Conservation (phyloP, 1,284 basidiomycete genomes). For the Kwoniella shivajii region DNA sequence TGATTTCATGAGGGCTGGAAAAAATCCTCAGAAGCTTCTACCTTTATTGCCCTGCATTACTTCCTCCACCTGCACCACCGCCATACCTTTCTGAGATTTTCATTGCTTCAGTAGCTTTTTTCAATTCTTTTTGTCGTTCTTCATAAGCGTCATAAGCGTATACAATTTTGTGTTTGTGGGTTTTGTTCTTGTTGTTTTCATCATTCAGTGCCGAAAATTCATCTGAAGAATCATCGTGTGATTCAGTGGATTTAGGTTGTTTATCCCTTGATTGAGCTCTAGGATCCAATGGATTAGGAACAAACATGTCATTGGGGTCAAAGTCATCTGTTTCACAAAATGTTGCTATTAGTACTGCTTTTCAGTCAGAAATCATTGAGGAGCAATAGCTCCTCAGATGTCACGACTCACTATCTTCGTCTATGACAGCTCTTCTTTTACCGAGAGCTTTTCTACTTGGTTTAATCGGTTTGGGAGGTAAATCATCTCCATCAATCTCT, state of each 20-base stretch:
- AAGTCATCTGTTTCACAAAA: slow-evolving; percentile 34
- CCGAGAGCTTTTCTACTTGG: slow-evolving; percentile 52
- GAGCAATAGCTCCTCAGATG: not conserved
- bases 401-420: slow-evolving; percentile 47
- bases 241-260: slow-evolving; percentile 17
- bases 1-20: no score
- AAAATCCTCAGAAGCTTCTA: no score
- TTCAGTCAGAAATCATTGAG: not conserved
- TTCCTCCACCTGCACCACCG: slow-evolving; percentile 31
- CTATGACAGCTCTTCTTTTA: slow-evolving; percentile 44
- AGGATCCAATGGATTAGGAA: slow-evolving; percentile 14
- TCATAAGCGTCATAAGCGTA: slow-evolving; percentile 55
- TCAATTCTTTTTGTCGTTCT: slow-evolving; percentile 37
- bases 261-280: slow-evolving; percentile 4
- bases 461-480: slow-evolving; percentile 25
- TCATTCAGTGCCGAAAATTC: slow-evolving; percentile 24
- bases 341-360: not conserved
- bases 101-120: slow-evolving; percentile 15
- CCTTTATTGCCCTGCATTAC: no score
- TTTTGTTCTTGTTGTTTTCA: not conserved
- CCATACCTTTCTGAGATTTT: slow-evolving; percentile 10
- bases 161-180: slow-evolving; percentile 36
- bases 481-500: slow-evolving; percentile 30
- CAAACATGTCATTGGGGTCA: slow-evolving; percentile 52
- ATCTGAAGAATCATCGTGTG: slow-evolving; percentile 34